Evolutionary conservation across 192 early-diverging fungal species (phyloP), one percentile per base, ranked within the genome.

Genomic region (Backusella parvicylindrica): DNA sequence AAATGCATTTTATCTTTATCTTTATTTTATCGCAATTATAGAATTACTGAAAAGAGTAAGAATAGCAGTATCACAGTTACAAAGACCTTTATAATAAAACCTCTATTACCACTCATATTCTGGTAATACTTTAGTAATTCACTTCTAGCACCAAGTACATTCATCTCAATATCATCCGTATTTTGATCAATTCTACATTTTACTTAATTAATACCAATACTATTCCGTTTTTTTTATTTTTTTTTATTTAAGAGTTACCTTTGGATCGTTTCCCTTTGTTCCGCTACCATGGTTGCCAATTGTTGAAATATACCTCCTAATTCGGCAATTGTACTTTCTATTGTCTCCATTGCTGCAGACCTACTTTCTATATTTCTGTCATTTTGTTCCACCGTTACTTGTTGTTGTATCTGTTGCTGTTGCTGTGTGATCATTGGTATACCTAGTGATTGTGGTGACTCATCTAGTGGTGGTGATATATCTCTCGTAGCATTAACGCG

Each of bases 261-360:
- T 81, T 94, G 94, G 16, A 97, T 93, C 72, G 90, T 89, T 69
- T 97, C 94, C 21, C 95, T 82, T 80, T 97, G 96, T 65, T 90
- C 92, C 13, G 93, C 90, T 6, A 97, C 88, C 87, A 97, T 92
- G 6, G 88, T 85, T 11, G 94, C 93, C 73, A 97, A 89, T 77
- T 95, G 91, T 71, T 90, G 90, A 77, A 96, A 97, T 32, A 97
- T 94, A 74, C 90, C 89, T 7, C 95, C 95, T 21, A 99, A 92
- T 79, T 99, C 98, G 0, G 97, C 92, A 73, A 99, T 97, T 6
- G 98, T 99, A 7, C 91, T 91, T 81, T 99, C 97, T 79, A 99
- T 98, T 6, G 93, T 94, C 77, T 95, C 94, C 73, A 99, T 97
- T 0, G 97, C 96, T 11, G 91, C 91, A 2, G 92, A 89, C 35